Evolutionary conservation across 1,284 basidiomycete genomes (phyloP).

Genomic region (Peniophora sp.): DNA sequence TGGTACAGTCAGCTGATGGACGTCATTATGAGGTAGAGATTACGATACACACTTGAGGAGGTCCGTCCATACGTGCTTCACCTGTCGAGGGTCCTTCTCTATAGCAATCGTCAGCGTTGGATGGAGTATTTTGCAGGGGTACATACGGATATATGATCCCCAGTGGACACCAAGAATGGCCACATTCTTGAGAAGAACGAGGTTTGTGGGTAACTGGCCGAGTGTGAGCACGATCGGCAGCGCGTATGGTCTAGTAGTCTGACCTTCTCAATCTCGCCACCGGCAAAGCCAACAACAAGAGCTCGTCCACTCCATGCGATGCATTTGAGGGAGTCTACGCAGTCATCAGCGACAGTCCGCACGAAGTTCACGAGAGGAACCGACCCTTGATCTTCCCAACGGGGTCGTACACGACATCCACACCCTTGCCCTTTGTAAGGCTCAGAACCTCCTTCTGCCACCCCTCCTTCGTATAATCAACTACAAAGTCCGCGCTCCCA

Average conservation of each 20-base stretch:
- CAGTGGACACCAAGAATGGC: slow-evolving; percentile 78
- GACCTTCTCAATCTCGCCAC: slow-evolving; percentile 85
- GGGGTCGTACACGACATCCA: slow-evolving; percentile 86
- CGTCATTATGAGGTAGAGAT: background rate
- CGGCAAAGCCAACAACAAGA: slow-evolving; percentile 88
- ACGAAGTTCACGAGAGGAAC: background rate
- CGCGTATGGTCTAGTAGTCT: slow-evolving; percentile 3
- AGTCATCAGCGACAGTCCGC: slow-evolving; percentile 6
- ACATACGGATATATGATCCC: slow-evolving; percentile 72
- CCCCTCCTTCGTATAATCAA: slow-evolving; percentile 58
- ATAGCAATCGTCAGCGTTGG: slow-evolving; percentile 8
- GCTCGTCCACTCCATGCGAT: slow-evolving; percentile 93
- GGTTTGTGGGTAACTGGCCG: slow-evolving; percentile 72
- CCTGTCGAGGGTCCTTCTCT: slow-evolving; percentile 65
- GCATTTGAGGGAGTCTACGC: slow-evolving; percentile 73
- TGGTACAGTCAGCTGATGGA: slow-evolving; percentile 3
- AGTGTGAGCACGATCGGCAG: background rate
- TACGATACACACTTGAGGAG: slow-evolving; percentile 52
- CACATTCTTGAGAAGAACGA: slow-evolving; percentile 84
- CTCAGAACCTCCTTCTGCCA: slow-evolving; percentile 75
- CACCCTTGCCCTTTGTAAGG: slow-evolving; percentile 76
- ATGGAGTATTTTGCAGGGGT: background rate
- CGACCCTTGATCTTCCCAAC: slow-evolving; percentile 74
- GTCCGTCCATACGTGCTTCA: slow-evolving; percentile 66
- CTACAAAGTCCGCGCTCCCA: slow-evolving; percentile 63